Base-by-base conservation (phyloP, 345 rosid species). In the Crucihimalaya himalaica region DNA sequence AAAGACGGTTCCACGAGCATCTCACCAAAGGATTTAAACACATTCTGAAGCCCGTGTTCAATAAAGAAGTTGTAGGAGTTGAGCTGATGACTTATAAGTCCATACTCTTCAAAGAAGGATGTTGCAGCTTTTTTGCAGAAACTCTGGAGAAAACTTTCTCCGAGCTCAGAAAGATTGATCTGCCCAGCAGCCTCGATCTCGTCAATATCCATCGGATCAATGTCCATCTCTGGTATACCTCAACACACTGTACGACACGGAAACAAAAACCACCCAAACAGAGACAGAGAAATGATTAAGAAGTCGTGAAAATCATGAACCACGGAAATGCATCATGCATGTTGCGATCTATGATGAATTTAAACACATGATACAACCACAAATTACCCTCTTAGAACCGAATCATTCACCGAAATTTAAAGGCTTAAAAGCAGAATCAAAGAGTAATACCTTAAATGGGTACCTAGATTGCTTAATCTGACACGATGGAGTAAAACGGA, bases 81-180 rank as follows among this genome's bases (percentile, higher is more conserved):
- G 45, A 92, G 77, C 70, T 95, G 97, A 66, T 92, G 97, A 55
- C 97, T 92, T 14, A 90, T 83, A 12, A 95, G 86, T 13, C 96
- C 97, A 7, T 83, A 84, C 78, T 95, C 83, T 0, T 85, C 67
- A 52, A 90, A 95, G 48, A 95, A 92, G 2, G 83, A 78, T 4
- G 79, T 81, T 0, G 90, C 81, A 0, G 96, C 92, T 68, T 87
- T 83, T 57, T 80, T 85, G 74, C 93, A 88, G 77, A 95, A 87
- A 53, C 25, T 74, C 43, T 60, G 80, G 65, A 92, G 67, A 68
- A 61, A 81, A 0, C 25, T 78, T 31, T 83, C 86, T 28, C 95
- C 96, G 4, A 89, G 37, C 29, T 89, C 85, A 10, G 27, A 50
- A 11, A 84, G 21, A 54, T 55, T 28, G 15, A 65, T n/a, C 1